Conservation (phyloP, 2,329 filamentous ascomycete genomes). For the Trichoderma atrobrunneum region DNA sequence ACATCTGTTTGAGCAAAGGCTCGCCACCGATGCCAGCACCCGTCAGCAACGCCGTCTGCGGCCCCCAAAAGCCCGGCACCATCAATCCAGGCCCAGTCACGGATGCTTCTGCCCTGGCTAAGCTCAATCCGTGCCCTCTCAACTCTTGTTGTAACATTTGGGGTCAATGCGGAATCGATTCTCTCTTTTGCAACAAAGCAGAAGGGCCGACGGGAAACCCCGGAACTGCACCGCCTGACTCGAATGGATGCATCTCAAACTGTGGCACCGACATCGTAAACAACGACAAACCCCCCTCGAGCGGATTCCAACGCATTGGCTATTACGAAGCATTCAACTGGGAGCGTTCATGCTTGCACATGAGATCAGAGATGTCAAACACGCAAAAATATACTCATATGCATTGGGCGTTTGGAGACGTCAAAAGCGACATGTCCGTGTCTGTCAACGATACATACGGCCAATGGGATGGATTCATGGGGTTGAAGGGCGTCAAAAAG, state of each 20-base stretch:
- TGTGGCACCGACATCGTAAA: conserved; percentile 25
- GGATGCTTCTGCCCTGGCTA: conserved; percentile 19
- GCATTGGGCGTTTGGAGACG: conserved; percentile 31
- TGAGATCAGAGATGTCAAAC: conserved; percentile 10
- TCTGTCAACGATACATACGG: conserved; percentile 24
- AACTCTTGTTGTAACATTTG: conserved; percentile 35
- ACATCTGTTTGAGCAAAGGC: conserved; percentile 26
- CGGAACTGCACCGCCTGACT: neutral
- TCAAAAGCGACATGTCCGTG: conserved; percentile 25
- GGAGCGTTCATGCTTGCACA: conserved; percentile 17
- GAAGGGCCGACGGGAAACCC: neutral
- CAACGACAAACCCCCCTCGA: conserved; percentile 1
- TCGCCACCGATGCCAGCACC: conserved; percentile 25
- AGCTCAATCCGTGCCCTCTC: conserved; percentile 32
- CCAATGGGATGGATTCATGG: conserved; percentile 28
- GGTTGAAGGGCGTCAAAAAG: conserved; percentile 25
- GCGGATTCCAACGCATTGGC: conserved; percentile 22
- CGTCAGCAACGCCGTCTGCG: conserved; percentile 24
- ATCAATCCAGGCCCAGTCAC: conserved; percentile 13
- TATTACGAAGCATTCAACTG: conserved; percentile 25
- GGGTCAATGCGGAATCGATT: conserved; percentile 41
- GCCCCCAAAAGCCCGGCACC: conserved; percentile 27
- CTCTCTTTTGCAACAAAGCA: conserved; percentile 35
- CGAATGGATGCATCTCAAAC: conserved; percentile 24
- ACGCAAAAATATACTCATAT: conserved; percentile 24